Evolutionary conservation across 2,329 filamentous ascomycete species (phyloP).

Genomic region (Ilyonectria mors-panacis): DNA sequence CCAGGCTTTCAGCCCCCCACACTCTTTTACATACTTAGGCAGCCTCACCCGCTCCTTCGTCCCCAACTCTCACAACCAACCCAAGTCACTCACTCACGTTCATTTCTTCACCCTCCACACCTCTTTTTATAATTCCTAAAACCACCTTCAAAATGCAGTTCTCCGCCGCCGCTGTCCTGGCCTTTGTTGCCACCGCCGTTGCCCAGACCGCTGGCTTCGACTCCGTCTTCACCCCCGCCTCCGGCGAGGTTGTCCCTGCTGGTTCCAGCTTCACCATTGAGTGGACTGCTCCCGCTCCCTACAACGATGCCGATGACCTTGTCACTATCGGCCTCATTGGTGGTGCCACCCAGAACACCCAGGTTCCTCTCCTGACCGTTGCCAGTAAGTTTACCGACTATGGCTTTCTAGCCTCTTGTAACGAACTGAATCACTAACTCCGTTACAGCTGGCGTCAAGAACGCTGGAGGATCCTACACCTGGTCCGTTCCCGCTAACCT

Average conservation of each 20-base stretch:
- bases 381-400: constrained; percentile 62
- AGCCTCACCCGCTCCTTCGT: constrained; percentile 38
- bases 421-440: not conserved
- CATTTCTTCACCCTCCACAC: constrained; percentile 22
- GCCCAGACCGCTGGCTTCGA: constrained; percentile 72
- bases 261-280: constrained; percentile 65
- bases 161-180: constrained; percentile 64
- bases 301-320: constrained; percentile 58
- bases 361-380: constrained; percentile 60
- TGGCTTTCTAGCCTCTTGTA: not conserved
- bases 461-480: constrained; percentile 59
- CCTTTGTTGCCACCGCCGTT: constrained; percentile 64
- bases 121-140: constrained; percentile 43
- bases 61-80: constrained; percentile 29
- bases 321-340: constrained; percentile 70
- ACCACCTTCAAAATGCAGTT: constrained; percentile 67
- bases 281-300: constrained; percentile 60
- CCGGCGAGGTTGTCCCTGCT: constrained; percentile 61
- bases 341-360: constrained; percentile 61
- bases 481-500: constrained; percentile 67
- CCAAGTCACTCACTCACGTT: constrained; percentile 36
- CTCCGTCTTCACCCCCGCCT: constrained; percentile 63
- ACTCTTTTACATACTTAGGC: constrained; percentile 48
- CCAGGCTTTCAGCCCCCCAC: constrained; percentile 49
- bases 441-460: constrained; percentile 62